These are phyloP conservation scores for Cicer judaicum DNA, from an alignment of 306 rosid genomes.

Conservation along the genomic window DNA sequence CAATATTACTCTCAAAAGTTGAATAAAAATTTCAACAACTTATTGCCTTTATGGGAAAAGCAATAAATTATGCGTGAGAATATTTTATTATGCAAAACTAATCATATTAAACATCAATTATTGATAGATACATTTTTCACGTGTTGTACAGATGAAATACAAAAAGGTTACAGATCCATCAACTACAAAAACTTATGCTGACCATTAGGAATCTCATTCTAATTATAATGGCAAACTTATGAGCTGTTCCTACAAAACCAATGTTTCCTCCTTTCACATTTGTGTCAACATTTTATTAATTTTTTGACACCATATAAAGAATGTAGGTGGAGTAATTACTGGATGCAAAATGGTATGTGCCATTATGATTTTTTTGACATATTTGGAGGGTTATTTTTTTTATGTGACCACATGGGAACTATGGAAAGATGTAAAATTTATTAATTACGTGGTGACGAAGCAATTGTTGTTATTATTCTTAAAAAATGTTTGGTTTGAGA, in stretches of 20 bases:
- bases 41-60: conserved; percentile 1
- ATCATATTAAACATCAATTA: conserved; percentile 38
- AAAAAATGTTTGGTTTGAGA: background rate
- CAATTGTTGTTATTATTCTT: conserved; percentile 31
- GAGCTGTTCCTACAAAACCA: conserved; percentile 7
- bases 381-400: background rate
- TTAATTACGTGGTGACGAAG: conserved; percentile 21
- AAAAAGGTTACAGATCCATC: background rate
- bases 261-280: background rate
- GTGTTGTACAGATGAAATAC: conserved; percentile 38
- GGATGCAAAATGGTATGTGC: conserved; percentile 17
- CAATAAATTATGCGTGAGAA: conserved; percentile 20
- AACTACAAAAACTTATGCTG: background rate
- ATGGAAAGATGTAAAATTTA: conserved; percentile 33
- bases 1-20: conserved; percentile 15
- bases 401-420: conserved; percentile 31
- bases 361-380: conserved; percentile 15
- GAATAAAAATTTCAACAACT: conserved; percentile 4
- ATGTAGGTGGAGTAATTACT: conserved; percentile 5
- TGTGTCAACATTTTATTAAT: background rate
- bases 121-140: conserved; percentile 36
- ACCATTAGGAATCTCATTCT: conserved; percentile 20
- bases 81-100: conserved; percentile 30
- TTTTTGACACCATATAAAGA: background rate
- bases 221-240: background rate